These are phyloP conservation scores for Heteromeles arbutifolia DNA, from an alignment of 306 rosid genomes.

Conservation along the genomic window DNA sequence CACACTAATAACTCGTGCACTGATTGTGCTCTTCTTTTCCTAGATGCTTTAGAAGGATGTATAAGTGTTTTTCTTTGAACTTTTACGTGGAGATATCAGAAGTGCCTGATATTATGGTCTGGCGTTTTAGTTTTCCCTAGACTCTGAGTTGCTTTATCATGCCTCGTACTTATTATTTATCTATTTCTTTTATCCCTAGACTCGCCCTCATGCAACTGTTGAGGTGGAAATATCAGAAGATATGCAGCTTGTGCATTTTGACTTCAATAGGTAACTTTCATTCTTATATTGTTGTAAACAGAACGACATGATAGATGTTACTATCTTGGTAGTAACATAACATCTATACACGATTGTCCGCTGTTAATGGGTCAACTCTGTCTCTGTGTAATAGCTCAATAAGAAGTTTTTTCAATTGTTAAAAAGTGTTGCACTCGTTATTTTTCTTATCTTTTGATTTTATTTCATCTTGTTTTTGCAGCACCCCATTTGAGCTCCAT, in stretches of 20 bases:
- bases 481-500: slow-evolving; percentile 97
- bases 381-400: neutral
- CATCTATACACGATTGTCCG: neutral
- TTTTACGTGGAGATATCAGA: neutral
- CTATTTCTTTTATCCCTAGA: slow-evolving; percentile 30
- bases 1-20: neutral
- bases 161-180: neutral
- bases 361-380: neutral
- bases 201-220: slow-evolving; percentile 97
- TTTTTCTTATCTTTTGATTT: neutral
- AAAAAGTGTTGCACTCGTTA: neutral
- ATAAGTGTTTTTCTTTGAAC: neutral
- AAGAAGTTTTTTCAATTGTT: neutral
- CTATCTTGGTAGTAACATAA: neutral
- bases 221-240: slow-evolving; percentile 99
- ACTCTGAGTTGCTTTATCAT: neutral
- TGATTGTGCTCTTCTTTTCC: neutral
- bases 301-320: neutral
- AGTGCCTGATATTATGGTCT: neutral
- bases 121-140: neutral
- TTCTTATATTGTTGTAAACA: neutral
- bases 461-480: slow-evolving; percentile 29
- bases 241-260: slow-evolving; percentile 98
- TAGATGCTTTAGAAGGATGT: neutral
- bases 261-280: slow-evolving; percentile 75